Evolutionary conservation across 148 eudicot genomes (phyloP), one percentile per base, ranked within the genome.

Genomic region (Cornus suecica): DNA sequence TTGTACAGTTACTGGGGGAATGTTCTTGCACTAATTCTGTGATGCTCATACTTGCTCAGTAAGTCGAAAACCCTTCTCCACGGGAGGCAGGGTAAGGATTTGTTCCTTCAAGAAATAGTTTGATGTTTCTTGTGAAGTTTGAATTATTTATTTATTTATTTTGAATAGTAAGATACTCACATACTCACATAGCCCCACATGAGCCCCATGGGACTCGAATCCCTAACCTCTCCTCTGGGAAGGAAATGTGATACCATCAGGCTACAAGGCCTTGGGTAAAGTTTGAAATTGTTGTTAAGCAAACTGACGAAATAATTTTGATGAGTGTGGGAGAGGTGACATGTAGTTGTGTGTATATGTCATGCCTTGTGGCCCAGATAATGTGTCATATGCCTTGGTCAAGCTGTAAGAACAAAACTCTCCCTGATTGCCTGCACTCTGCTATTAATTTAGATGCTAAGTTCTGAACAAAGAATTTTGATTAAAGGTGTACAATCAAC

Each of bases 1-100:
- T 42, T 1, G 32, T 71, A 23, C n/a, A 67, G 73, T 29, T 70
- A 45, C 42, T 76, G 28, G 58, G 92, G 99, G 89, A 79, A 80
- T 94, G 34, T 94, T 94, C 78, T 67, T 92, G 86, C 92, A 88
- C 61, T 97, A 92, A 76, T 92, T 94, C 68, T 94, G 99, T 76
- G 92, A 94, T 74, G 94, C 94, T 51, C 99, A 92, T 81, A 82
- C 90, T 24, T 94, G 97, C 88, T 84, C 87, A 24, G 82, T 81
- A 73, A 86, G 82, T 54, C 78, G 15, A 66, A 84, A 88, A 71
- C 99, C 97, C 26, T 92, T 94, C 77, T 71, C 90, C 27, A 84
- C 81, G 80, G 98, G 98, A 11, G 87, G 87, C 80, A 80, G 81
- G 92, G 98, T 94, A 86, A 87, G 84, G 8, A 30, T 83, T 80